Evolutionary conservation across 169 alveolate species (phyloP).

Genomic region (Plasmodium cynomolgi): DNA sequence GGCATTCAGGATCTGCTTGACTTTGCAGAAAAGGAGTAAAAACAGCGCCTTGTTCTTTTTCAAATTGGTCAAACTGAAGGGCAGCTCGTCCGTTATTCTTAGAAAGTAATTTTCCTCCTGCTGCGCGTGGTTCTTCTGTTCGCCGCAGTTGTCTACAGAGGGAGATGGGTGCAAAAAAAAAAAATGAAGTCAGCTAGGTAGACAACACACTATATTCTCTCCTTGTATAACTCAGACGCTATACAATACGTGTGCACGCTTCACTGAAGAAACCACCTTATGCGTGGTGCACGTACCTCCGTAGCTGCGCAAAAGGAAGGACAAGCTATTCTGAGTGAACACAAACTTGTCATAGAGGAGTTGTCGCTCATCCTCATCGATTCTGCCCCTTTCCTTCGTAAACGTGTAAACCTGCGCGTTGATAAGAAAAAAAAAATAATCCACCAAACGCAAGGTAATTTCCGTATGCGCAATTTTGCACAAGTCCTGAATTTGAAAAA

Average conservation of each 20-base stretch:
- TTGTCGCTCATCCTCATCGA: constrained; percentile 26
- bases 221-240: not conserved
- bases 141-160: not conserved
- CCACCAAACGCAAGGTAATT: constrained; percentile 26
- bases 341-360: constrained; percentile 26
- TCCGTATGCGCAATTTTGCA: constrained; percentile 41
- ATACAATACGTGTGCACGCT: not conserved
- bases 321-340: constrained; percentile 40
- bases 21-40: constrained; percentile 56
- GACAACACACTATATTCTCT: not conserved
- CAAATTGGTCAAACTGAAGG: constrained; percentile 10
- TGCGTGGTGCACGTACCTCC: constrained; percentile 20
- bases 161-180: constrained; percentile 14
- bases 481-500: constrained; percentile 61
- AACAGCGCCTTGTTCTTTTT: constrained; percentile 48
- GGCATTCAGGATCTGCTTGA: constrained; percentile 42
- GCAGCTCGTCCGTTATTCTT: constrained; percentile 38
- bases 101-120: constrained; percentile 46
- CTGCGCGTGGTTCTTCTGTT: not conserved
- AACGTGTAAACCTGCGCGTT: constrained; percentile 21
- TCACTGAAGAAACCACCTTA: not conserved
- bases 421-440: constrained; percentile 59
- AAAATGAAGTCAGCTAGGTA: not conserved
- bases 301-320: constrained; percentile 28
- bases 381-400: constrained; percentile 6